Base-by-base conservation (phyloP, 768 basidiomycete species). In the Collybiopsis luxurians region DNA sequence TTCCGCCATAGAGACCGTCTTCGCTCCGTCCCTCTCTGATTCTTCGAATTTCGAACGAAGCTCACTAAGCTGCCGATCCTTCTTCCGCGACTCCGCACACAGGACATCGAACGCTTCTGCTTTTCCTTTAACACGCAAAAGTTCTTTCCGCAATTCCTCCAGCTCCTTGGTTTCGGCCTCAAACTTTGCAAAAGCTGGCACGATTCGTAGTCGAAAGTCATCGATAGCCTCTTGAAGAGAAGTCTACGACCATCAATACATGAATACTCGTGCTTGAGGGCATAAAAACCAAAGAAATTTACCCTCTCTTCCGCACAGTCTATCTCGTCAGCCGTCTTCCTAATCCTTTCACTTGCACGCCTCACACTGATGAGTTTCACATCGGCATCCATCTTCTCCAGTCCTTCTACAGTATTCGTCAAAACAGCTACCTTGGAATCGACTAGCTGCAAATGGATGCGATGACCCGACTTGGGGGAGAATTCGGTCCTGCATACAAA, bases 351-450 rank as follows among this genome's bases (percentile, higher is more conserved):
- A 11, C 27, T 45, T 17, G 40, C 42, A 17, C 42, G 17, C 15
- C 19, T 28, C 15, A 54, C 39, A 30, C 51, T 53, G 12, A 53
- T 53, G 23, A 19, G 5, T 24, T 38, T 38, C 51, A 30, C 26
- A 26, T 31, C 36, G 10, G 40, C 40, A 19, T 54, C 53, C 53
- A 54, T 54, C 23, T 10, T 54, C 30, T 21, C 53, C 53, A 54
- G 27, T 19, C 40, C 53, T 15, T 54, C 53, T 10, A 44, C 21
- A 3, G 53, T 54, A 21, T n/a, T 15, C n/a, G 26, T 15, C n/a
- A 45, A 10, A 54, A 21, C 15, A 12, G 53, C 39, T 26, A 42
- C 40, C 19, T 42, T 45, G 13, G 53, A 54, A 19, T 54, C 53
- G 3, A 54, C 53, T 15, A 54, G 24, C 3, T 54, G 39, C 6